A percentile compares a stretch with the other conserved stretches of the same genome.
Conservation (phyloP, 2,329 filamentous ascomycete genomes). For the Macroventuria anomochaeta region DNA sequence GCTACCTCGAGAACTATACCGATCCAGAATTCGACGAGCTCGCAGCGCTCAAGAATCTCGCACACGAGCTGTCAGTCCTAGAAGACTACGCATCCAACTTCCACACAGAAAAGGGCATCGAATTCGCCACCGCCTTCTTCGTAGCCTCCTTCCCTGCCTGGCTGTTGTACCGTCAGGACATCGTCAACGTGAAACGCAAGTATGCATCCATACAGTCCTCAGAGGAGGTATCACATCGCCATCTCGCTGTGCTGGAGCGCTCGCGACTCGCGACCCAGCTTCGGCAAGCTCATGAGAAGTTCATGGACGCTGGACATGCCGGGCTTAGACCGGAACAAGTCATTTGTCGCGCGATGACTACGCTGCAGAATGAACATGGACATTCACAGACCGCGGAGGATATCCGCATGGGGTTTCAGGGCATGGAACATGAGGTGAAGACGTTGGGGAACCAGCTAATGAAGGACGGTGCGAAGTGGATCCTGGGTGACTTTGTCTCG, state of each 20-base stretch:
- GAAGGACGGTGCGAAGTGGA: neutral
- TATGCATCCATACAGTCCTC: neutral
- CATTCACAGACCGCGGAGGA: neutral
- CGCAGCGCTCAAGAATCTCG: neutral
- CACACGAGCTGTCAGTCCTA: neutral
- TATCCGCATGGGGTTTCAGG: neutral
- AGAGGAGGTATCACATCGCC: neutral
- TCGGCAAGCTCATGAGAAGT: neutral
- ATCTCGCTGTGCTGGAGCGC: constrained; percentile 3
- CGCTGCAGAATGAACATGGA: neutral
- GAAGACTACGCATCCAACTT: neutral
- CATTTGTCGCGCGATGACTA: neutral
- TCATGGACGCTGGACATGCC: neutral
- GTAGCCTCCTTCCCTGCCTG: constrained; percentile 4
- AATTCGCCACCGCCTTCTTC: constrained; percentile 2
- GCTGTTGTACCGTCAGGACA: neutral
- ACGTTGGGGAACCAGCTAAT: neutral
- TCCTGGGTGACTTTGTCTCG: neutral
- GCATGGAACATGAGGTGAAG: constrained; percentile 6
- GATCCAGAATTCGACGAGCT: constrained; percentile 7
- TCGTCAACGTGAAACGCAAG: neutral
- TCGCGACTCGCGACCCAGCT: constrained; percentile 6
- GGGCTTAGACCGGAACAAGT: constrained; percentile 8
- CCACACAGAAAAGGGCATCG: neutral
- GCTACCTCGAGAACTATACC: constrained; percentile 4